Base-by-base conservation (phyloP, 1,284 basidiomycete species). In the Neolentinus lepideus region DNA sequence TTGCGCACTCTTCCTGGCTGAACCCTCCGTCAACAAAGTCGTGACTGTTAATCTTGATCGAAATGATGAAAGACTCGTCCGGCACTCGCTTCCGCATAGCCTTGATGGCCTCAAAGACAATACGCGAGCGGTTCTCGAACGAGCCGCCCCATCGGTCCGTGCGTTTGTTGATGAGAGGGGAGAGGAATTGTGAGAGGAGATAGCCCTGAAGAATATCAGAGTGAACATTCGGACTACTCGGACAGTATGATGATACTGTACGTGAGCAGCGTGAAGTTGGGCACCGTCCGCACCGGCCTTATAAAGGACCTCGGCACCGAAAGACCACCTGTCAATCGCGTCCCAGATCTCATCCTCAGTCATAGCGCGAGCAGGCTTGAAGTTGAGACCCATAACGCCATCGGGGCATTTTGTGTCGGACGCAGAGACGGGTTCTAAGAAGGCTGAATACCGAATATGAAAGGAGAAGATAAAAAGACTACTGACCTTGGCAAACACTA, bases 11-110 rank as follows among this genome's bases (percentile, higher is more conserved):
- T 10, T 77, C 72, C 25, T 66, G 62, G 33, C 54, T 56, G 22
- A 72, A 54, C 0, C 66, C 68, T 3, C 57, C 52, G 10, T 55
- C 53, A n/a, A 59, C 10, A 10, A 58, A 62, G 52, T 74, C 75
- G 24, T 66, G 60, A 21, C 69, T 70, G 61, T 77, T 78, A 54
- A 79, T 67, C 65, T 79, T 80, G 63, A 79, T 74, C 12, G 69
- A 70, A 31, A 79, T 62, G 33, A 78, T 61, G 63, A 80, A 79
- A 52, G 65, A 64, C 25, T 59, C 56, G 29, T 66, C 62, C 8
- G 62, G 66, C 4, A 74, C 67, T 10, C 64, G 63, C 26, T 60
- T 59, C 51, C 69, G 67, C 60, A 75, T 71, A 21, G 61, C 71
- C 14, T 65, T 64, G 45, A 72, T 57, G 35, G 70, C 67, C 27